These are phyloP conservation scores for Lactarius pseudohatsudake DNA, from an alignment of 768 basidiomycete genomes.

Conservation along the genomic window DNA sequence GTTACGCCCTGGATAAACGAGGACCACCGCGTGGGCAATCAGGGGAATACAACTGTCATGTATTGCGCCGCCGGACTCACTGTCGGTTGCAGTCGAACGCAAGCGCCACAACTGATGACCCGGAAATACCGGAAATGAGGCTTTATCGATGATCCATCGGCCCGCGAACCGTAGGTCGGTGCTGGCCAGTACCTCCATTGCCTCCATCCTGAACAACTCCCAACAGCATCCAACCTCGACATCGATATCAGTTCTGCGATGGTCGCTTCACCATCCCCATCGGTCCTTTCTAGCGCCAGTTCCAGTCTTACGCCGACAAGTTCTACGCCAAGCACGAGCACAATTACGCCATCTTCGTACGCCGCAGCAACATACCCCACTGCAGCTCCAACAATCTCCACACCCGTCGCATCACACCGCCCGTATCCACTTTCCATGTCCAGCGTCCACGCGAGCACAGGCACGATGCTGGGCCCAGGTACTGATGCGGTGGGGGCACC, in stretches of 20 bases:
- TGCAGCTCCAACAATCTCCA: constrained; percentile 1
- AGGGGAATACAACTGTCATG: neutral
- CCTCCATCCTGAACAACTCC: neutral
- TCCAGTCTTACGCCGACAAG: constrained; percentile 23
- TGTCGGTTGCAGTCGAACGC: neutral
- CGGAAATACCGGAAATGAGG: constrained; percentile 1
- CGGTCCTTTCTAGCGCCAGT: constrained; percentile 20
- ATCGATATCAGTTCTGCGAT: constrained; percentile 4
- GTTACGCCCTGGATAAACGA: neutral
- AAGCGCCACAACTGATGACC: neutral
- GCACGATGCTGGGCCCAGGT: constrained; percentile 13
- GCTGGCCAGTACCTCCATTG: neutral
- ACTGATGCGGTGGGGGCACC: constrained; percentile 39
- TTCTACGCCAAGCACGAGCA: constrained; percentile 24
- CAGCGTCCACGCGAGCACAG: constrained; percentile 14
- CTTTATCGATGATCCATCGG: neutral
- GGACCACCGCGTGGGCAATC: neutral
- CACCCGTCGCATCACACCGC: constrained; percentile 14
- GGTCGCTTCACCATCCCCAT: constrained; percentile 23
- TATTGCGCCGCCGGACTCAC: neutral
- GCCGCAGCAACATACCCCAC: constrained; percentile 13
- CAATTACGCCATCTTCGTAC: constrained; percentile 26
- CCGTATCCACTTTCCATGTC: constrained; percentile 26
- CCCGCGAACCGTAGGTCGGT: neutral
- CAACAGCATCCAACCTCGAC: neutral